Conservation (phyloP, 139 green algal species). For the Coccomyxa sp. region DNA sequence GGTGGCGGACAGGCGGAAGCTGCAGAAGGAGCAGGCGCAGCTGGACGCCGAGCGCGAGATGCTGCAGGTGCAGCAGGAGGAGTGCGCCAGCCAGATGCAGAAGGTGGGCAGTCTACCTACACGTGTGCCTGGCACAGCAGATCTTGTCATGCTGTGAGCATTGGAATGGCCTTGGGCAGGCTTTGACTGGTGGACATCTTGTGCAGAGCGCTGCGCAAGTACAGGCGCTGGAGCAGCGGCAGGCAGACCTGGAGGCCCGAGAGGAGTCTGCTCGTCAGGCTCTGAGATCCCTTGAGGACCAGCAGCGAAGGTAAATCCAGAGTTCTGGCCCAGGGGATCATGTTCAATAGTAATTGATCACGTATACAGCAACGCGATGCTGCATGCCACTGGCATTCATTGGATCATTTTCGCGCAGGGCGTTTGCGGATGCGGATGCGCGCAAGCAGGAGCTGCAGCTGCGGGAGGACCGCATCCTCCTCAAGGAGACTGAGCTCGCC, state of each 20-base stretch:
- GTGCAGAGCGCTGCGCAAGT: neutral
- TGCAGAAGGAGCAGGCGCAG: no score
- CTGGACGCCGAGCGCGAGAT: no score
- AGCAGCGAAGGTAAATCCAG: neutral
- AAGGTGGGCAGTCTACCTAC: no score
- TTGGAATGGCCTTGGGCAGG: no score
- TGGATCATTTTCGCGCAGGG: neutral
- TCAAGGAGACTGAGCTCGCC: neutral
- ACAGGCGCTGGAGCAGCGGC: constrained; percentile 7
- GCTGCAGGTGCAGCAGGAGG: no score
- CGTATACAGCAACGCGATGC: no score
- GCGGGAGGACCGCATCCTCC: neutral
- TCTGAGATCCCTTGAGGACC: neutral
- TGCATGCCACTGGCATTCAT: no score
- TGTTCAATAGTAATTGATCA: no score
- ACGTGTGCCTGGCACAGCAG: no score
- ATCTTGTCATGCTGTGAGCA: no score
- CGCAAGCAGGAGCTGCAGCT: neutral
- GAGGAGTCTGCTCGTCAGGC: neutral
- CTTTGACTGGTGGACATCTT: neutral
- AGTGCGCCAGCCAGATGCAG: no score
- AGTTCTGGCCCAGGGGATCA: neutral
- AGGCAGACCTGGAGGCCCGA: constrained; percentile 5
- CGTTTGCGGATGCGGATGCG: neutral
- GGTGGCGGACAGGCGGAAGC: no score